These are phyloP conservation scores for Medicago ruthenica DNA, from an alignment of 306 rosid genomes.

Conservation along the genomic window DNA sequence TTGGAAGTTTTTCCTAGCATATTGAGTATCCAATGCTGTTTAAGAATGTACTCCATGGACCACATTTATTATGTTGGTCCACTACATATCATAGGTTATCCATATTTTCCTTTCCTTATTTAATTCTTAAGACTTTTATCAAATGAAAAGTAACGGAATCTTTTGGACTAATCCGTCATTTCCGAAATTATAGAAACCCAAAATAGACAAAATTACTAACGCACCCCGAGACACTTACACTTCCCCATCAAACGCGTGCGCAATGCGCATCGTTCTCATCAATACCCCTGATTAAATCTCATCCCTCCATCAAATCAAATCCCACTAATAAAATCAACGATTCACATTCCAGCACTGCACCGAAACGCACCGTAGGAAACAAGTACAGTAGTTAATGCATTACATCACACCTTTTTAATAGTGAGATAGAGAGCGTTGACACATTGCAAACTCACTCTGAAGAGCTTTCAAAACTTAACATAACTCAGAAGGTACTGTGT, in stretches of 20 bases:
- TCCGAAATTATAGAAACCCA: neutral
- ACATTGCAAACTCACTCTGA: slow-evolving; percentile 1
- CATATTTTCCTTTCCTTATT: neutral
- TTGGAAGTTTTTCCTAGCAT: too few relatives aligned
- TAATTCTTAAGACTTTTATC: neutral
- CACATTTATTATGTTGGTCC: neutral
- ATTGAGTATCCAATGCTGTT: too few relatives aligned
- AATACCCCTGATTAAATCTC: neutral
- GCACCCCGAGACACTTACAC: neutral
- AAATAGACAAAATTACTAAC: neutral
- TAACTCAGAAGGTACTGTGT: neutral
- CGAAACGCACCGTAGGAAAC: neutral
- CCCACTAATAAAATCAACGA: neutral
- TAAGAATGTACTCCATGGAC: neutral
- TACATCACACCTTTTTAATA: slow-evolving; percentile 21
- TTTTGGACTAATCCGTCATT: slow-evolving; percentile 11
- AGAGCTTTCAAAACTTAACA: neutral
- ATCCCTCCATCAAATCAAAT: neutral
- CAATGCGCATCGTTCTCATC: neutral
- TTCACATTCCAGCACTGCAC: neutral
- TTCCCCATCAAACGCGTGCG: slow-evolving; percentile 23
- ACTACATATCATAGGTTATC: neutral
- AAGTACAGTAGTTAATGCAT: neutral
- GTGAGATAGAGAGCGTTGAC: slow-evolving; percentile 31
- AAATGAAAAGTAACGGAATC: neutral